A percentile compares a stretch with the other conserved stretches of the same genome.
Evolutionary conservation across 1,284 basidiomycete species (phyloP).

Genomic region (Melampsora medusae): DNA sequence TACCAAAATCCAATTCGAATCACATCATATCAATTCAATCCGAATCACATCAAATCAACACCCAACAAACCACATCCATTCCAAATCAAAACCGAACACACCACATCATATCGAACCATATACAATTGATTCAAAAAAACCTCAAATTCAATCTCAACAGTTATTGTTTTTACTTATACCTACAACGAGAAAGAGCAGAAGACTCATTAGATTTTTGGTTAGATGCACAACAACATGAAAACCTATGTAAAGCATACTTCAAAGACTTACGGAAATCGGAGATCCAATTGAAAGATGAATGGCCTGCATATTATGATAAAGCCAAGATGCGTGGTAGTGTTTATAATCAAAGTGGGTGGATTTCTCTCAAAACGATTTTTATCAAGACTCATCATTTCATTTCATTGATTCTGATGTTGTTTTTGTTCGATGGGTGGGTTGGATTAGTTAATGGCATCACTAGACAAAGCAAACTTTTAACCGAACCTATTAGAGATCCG

Average conservation of each 20-base stretch:
- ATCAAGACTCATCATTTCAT: too few relatives aligned
- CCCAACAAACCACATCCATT: too few relatives aligned
- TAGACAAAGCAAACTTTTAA: constrained; percentile 20
- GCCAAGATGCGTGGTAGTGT: constrained; percentile 51
- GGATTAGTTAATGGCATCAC: constrained; percentile 32
- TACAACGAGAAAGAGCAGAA: constrained; percentile 88
- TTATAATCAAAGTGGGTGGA: constrained; percentile 47
- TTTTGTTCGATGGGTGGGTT: neutral
- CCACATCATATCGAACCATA: too few relatives aligned
- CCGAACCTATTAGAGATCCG: neutral
- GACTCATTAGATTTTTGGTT: constrained; percentile 98
- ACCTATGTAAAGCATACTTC: constrained; percentile 64
- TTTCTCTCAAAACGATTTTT: neutral
- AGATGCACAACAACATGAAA: constrained; percentile 98
- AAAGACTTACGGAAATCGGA: constrained; percentile 52
- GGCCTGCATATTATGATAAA: constrained; percentile 53
- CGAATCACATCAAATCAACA: neutral
- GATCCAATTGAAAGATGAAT: constrained; percentile 48
- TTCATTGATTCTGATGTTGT: too few relatives aligned
- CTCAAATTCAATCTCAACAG: constrained; percentile 27
- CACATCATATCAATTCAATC: neutral
- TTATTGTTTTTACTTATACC: constrained; percentile 67
- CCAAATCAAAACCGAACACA: too few relatives aligned
- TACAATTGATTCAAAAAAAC: neutral
- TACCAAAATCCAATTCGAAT: constrained; percentile 23